A percentile compares a stretch with the other conserved stretches of the same genome.
These are phyloP conservation scores for Kwoniella shivajii DNA, from an alignment of 1,284 basidiomycete species.

Conservation along the genomic window DNA sequence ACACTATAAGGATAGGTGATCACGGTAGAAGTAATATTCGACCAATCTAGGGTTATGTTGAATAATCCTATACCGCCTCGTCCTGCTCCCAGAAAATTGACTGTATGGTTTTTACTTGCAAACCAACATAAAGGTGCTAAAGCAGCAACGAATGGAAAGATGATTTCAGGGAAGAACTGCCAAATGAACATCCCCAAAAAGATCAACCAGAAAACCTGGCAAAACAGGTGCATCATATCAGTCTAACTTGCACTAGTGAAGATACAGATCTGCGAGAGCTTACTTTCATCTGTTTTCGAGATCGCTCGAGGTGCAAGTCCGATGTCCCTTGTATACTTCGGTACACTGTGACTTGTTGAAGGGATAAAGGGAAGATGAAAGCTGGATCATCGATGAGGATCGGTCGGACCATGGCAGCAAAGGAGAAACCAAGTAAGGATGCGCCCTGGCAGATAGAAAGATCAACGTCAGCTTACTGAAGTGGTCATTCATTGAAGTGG, in stretches of 20 bases:
- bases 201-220: constrained; percentile 14
- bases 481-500: neutral
- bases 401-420: constrained; percentile 24
- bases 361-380: constrained; percentile 22
- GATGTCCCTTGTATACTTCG: constrained; percentile 18
- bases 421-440: constrained; percentile 19
- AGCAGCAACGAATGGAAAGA: constrained; percentile 24
- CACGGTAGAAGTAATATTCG: constrained; percentile 29
- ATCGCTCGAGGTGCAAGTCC: constrained; percentile 12
- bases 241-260: neutral
- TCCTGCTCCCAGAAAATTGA: constrained; percentile 27
- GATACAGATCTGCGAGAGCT: neutral
- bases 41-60: constrained; percentile 31
- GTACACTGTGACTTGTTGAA: constrained; percentile 25
- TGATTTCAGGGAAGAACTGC: constrained; percentile 29
- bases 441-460: constrained; percentile 5
- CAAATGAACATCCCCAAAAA: constrained; percentile 24
- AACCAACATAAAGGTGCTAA: constrained; percentile 29
- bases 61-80: constrained; percentile 24
- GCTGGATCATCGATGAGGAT: constrained; percentile 23
- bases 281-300: constrained; percentile 23
- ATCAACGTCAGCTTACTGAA: neutral
- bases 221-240: neutral
- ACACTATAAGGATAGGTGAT: constrained; percentile 26
- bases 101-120: constrained; percentile 17